Conservation (phyloP, 2,329 filamentous ascomycete genomes). For the Tolypocladium amazonense region DNA sequence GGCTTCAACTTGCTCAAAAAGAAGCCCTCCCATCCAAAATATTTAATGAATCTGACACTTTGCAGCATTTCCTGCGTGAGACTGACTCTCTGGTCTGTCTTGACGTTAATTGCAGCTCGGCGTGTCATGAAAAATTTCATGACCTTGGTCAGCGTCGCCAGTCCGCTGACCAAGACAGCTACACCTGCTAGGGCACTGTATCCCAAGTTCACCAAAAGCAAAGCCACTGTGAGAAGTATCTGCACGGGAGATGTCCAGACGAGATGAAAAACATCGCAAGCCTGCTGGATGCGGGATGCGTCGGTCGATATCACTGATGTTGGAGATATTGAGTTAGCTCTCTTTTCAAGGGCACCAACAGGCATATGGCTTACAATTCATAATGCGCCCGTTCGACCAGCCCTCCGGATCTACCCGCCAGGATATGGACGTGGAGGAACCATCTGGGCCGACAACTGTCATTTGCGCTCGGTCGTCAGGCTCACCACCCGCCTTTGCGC, state of each 20-base stretch:
- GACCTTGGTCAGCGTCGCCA: conserved; percentile 66
- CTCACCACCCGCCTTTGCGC: neutral
- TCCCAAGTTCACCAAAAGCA: conserved; percentile 76
- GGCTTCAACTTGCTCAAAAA: conserved; percentile 68
- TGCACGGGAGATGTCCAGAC: conserved; percentile 78
- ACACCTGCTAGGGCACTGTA: conserved; percentile 92
- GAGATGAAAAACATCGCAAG: conserved; percentile 81
- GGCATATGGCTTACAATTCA: conserved; percentile 38
- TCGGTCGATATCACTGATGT: conserved; percentile 68
- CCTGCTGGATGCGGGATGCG: conserved; percentile 84
- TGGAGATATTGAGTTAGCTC: neutral
- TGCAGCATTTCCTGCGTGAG: conserved; percentile 87
- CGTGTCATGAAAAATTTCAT: conserved; percentile 68
- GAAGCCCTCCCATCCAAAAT: conserved; percentile 86
- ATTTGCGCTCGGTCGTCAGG: neutral
- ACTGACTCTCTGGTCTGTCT: conserved; percentile 85
- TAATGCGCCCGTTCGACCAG: conserved; percentile 86
- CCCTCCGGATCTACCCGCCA: conserved; percentile 30
- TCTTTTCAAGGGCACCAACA: neutral
- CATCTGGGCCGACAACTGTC: neutral
- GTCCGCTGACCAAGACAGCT: conserved; percentile 64
- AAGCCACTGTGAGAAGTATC: conserved; percentile 64
- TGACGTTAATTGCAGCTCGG: conserved; percentile 75
- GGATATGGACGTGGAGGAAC: neutral
- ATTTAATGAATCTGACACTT: conserved; percentile 90